Evolutionary conservation across 2,329 filamentous ascomycete genomes (phyloP).

Genomic region (Colletotrichum simmondsii): DNA sequence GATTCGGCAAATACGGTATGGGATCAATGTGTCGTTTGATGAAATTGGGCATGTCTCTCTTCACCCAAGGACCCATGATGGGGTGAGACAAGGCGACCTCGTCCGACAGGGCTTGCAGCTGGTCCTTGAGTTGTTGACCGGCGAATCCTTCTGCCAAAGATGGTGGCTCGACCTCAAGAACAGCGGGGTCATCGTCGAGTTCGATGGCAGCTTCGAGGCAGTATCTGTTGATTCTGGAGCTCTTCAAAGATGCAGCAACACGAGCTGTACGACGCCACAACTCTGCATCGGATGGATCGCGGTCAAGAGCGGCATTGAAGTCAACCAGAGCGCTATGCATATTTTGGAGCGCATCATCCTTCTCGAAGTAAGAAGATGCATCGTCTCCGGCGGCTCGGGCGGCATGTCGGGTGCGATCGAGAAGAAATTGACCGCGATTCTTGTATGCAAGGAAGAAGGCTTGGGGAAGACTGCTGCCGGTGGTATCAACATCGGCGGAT

Average conservation of each 20-base stretch:
- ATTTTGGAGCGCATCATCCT: conserved; percentile 48
- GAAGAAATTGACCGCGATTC: conserved; percentile 89
- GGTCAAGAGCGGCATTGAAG: conserved; percentile 69
- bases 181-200: conserved; percentile 72
- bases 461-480: conserved; percentile 84
- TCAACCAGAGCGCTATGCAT: conserved; percentile 63
- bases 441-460: conserved; percentile 95
- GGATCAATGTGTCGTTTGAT: conserved; percentile 69
- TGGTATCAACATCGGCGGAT: conserved; percentile 75
- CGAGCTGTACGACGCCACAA: conserved; percentile 71
- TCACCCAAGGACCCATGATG: conserved; percentile 66
- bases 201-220: conserved; percentile 75
- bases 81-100: conserved; percentile 69
- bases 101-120: conserved; percentile 65
- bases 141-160: conserved; percentile 72
- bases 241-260: conserved; percentile 68
- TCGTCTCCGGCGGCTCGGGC: conserved; percentile 44
- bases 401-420: conserved; percentile 77
- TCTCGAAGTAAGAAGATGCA: conserved; percentile 46
- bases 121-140: conserved; percentile 69
- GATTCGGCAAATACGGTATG: conserved; percentile 70
- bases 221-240: conserved; percentile 67
- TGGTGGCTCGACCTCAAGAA: conserved; percentile 70
- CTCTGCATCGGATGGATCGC: conserved; percentile 75
- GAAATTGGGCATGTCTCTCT: conserved; percentile 60